Conservation (phyloP, 148 eudicot genomes). For the Silene uniflora region DNA sequence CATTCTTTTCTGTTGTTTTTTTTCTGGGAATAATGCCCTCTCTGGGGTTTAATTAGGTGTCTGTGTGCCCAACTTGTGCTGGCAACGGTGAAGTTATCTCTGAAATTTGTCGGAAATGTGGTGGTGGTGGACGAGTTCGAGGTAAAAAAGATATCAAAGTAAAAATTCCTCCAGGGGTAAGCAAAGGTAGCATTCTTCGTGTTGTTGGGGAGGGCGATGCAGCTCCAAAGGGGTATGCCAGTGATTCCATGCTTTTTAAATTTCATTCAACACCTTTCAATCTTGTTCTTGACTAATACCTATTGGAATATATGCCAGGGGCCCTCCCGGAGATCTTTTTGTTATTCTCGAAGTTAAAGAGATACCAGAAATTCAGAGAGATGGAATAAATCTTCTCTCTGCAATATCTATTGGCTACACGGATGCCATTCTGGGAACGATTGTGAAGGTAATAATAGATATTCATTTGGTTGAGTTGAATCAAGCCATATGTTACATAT, state of each 20-base stretch:
- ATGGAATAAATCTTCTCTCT: constrained; percentile 86
- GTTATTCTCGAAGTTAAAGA: constrained; percentile 89
- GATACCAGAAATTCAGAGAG: constrained; percentile 91
- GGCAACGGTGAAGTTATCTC: constrained; percentile 94
- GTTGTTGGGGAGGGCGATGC: constrained; percentile 99
- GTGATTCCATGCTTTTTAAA: constrained; percentile 1
- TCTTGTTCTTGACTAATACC: constrained; percentile 10
- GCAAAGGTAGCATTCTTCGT: constrained; percentile 90
- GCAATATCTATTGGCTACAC: constrained; percentile 68
- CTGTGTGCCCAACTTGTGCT: constrained; percentile 94
- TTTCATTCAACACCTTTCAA: background rate
- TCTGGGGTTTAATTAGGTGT: constrained; percentile 46
- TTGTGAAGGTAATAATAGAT: constrained; percentile 51
- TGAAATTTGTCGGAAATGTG: constrained; percentile 85
- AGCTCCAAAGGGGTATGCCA: constrained; percentile 86
- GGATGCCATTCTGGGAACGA: constrained; percentile 91
- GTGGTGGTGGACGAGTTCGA: constrained; percentile 86
- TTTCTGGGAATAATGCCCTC: background rate
- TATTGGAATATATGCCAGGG: constrained; percentile 39
- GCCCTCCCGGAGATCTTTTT: constrained; percentile 94
- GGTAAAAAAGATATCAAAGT: constrained; percentile 89
- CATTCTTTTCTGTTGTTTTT: background rate
- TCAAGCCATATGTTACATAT: background rate
- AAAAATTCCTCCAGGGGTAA: constrained; percentile 97
- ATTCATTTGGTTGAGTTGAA: constrained; percentile 2